These are phyloP conservation scores for Dendrobium chrysotoxum DNA, from an alignment of 106 monocot genomes.

Conservation along the genomic window DNA sequence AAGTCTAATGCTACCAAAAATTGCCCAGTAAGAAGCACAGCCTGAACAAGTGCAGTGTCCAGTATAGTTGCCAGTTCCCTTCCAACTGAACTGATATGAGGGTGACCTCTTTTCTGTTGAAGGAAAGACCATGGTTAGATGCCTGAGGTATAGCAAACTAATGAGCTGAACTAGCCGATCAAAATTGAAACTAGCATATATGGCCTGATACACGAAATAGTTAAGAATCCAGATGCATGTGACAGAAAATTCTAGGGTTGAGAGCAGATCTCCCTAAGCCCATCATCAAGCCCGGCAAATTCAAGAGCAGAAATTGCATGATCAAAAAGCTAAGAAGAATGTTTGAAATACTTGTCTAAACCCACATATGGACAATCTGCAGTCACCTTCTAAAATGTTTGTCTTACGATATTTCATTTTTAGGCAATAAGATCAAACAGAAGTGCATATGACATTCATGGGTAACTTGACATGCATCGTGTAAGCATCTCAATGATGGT, in stretches of 20 bases:
- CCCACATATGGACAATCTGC: background rate
- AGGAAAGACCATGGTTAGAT: slow-evolving; percentile 18
- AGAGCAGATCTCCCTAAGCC: no score
- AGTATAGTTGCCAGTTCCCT: slow-evolving; percentile 79
- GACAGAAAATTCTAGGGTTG: no score
- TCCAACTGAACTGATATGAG: slow-evolving; percentile 71
- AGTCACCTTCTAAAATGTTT: background rate
- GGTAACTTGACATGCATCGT: background rate
- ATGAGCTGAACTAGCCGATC: background rate
- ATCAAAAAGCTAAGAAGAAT: background rate
- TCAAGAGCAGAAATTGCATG: background rate
- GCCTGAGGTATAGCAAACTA: background rate
- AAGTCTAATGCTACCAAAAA: slow-evolving; percentile 52
- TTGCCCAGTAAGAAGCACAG: slow-evolving; percentile 82
- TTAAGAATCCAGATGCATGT: no score
- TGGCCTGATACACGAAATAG: no score
- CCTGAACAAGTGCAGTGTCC: slow-evolving; percentile 89
- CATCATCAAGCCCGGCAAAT: no score
- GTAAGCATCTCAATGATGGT: background rate
- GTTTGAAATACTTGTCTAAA: background rate
- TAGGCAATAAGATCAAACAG: background rate
- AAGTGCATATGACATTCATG: background rate
- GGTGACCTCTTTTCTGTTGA: slow-evolving; percentile 54
- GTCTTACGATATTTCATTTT: background rate
- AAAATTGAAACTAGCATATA: background rate